Conservation (phyloP, 2,329 filamentous ascomycete species). For the Beauveria australis region DNA sequence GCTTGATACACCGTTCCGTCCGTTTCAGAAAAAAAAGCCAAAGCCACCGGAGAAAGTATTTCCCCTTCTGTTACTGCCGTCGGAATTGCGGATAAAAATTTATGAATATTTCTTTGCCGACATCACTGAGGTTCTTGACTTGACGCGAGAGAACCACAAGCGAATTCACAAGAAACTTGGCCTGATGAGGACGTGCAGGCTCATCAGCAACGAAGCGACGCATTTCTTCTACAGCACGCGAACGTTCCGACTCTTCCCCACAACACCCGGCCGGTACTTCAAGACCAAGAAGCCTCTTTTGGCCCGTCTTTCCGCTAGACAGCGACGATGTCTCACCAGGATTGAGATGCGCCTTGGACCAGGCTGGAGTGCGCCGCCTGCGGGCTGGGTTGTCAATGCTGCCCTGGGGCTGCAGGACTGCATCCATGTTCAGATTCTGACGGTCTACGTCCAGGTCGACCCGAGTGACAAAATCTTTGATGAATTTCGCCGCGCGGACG, state of each 20-base stretch:
- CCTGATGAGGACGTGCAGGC: constrained; percentile 52
- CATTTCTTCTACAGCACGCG: constrained; percentile 58
- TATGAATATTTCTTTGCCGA: constrained; percentile 56
- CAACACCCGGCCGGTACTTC: constrained; percentile 55
- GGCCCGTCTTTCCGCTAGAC: constrained; percentile 52
- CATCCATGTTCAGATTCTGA: constrained; percentile 48
- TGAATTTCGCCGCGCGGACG: constrained; percentile 56
- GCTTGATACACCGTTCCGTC: constrained; percentile 29
- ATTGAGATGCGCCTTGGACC: constrained; percentile 66
- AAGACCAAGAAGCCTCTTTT: constrained; percentile 67
- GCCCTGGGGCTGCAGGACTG: constrained; percentile 57
- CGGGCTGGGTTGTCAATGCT: constrained; percentile 60
- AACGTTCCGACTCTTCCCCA: constrained; percentile 59
- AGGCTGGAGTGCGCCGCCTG: constrained; percentile 62
- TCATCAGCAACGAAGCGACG: constrained; percentile 54
- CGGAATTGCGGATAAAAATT: constrained; percentile 61
- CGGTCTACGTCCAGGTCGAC: constrained; percentile 65
- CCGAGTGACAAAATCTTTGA: constrained; percentile 59
- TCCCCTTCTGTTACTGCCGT: constrained; percentile 58
- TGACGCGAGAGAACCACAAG: constrained; percentile 59
- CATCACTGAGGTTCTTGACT: constrained; percentile 49
- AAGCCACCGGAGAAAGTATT: constrained; percentile 40
- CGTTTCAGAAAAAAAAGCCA: constrained; percentile 22
- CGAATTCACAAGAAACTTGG: constrained; percentile 50
- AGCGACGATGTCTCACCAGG: constrained; percentile 51